phyloP scores from a whole-genome alignment of 2,329 filamentous ascomycete species.

The Penicillium brasilianum region DNA sequence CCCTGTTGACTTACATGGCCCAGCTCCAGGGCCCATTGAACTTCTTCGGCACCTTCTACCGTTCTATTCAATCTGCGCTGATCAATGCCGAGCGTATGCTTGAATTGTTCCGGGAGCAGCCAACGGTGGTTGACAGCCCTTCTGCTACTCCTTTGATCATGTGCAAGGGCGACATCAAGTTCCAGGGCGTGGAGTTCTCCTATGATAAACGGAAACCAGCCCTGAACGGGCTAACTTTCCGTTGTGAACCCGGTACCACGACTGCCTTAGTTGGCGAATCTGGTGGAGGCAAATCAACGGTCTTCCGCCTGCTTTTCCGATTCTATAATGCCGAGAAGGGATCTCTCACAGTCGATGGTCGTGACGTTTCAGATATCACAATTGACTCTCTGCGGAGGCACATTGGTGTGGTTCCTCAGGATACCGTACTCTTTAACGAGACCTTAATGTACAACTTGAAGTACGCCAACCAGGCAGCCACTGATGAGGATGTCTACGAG shows the following conservation, averaged over 20 bases:
- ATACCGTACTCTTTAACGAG: slow-evolving; percentile 94
- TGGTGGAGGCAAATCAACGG: slow-evolving; percentile 93
- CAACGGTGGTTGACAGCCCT: slow-evolving; percentile 81
- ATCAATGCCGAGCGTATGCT: slow-evolving; percentile 95
- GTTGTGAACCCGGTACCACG: slow-evolving; percentile 85
- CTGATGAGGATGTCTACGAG: slow-evolving; percentile 78
- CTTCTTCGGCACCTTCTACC: slow-evolving; percentile 93
- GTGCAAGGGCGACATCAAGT: slow-evolving; percentile 82
- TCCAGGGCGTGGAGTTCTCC: slow-evolving; percentile 86
- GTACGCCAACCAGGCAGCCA: slow-evolving; percentile 81
- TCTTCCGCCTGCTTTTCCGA: slow-evolving; percentile 93
- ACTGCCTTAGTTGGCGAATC: slow-evolving; percentile 97
- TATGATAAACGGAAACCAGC: slow-evolving; percentile 89
- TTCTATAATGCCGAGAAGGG: slow-evolving; percentile 89
- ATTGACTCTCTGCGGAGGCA: slow-evolving; percentile 91
- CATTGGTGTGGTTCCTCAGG: slow-evolving; percentile 96
- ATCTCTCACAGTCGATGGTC: slow-evolving; percentile 80
- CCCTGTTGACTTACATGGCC: slow-evolving; percentile 75
- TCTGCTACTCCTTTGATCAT: slow-evolving; percentile 65
- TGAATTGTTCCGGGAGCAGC: slow-evolving; percentile 94
- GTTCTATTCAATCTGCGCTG: slow-evolving; percentile 94
- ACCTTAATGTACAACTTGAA: slow-evolving; percentile 92
- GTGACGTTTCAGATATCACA: slow-evolving; percentile 81
- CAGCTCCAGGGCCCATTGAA: slow-evolving; percentile 82
- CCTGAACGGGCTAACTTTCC: slow-evolving; percentile 80